Percentiles rank a stretch among this genome's conserved stretches.
These are phyloP conservation scores for Fusarium virguliforme DNA, from an alignment of 2,329 filamentous ascomycete genomes.

Conservation along the genomic window DNA sequence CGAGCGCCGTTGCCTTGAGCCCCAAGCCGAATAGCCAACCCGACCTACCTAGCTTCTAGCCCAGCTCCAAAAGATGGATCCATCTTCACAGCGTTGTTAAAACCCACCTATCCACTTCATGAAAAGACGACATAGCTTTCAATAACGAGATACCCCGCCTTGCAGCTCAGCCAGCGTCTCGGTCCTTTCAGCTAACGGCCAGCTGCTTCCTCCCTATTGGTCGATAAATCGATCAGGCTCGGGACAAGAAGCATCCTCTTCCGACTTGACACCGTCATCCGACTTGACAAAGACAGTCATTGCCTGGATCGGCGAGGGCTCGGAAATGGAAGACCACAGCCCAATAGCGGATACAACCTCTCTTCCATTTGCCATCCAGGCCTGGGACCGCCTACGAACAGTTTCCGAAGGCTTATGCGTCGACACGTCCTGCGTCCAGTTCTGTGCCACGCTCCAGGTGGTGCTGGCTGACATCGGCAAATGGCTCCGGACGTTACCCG, in stretches of 20 bases:
- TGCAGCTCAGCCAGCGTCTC: neutral
- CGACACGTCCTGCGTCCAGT: slow-evolving; percentile 11
- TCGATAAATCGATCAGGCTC: neutral
- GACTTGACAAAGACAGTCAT: neutral
- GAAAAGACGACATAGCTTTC: neutral
- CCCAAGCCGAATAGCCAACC: neutral
- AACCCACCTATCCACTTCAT: too few species aligned
- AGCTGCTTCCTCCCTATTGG: neutral
- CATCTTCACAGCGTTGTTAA: too few species aligned
- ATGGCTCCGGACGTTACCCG: neutral
- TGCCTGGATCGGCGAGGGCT: neutral
- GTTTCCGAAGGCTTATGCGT: neutral
- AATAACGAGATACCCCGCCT: neutral
- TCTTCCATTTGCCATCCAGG: neutral
- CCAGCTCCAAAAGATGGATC: neutral
- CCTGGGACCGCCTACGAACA: neutral
- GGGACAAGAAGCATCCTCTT: neutral
- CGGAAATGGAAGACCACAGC: neutral
- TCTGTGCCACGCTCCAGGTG: neutral
- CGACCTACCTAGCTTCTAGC: neutral
- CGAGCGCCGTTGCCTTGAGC: rapidly evolving
- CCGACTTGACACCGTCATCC: neutral
- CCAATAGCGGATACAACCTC: neutral
- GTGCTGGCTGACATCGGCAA: neutral
- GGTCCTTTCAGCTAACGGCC: neutral